phyloP scores from a whole-genome alignment of 2,329 filamentous ascomycete genomes.

The Nannizziopsis barbatae region DNA sequence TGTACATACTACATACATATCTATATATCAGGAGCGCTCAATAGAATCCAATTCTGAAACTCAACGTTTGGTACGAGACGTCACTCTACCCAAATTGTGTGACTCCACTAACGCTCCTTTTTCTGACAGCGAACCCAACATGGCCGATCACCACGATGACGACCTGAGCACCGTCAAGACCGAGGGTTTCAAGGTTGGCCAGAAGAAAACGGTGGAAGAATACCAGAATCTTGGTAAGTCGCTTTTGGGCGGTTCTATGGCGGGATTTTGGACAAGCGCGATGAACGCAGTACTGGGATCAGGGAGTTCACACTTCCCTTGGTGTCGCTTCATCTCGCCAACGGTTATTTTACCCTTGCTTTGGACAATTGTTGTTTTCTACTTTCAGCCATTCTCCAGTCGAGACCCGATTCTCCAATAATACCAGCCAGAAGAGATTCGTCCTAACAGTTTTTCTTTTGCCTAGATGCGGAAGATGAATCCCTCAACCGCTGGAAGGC shows the following conservation, averaged over 20 bases:
- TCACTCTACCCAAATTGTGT: conserved; percentile 1
- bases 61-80: conserved; percentile 6
- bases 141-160: conserved; percentile 61
- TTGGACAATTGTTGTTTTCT: too few species aligned
- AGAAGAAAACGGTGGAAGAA: conserved; percentile 96
- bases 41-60: background rate
- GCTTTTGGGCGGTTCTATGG: background rate
- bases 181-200: conserved; percentile 93
- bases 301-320: background rate
- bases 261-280: background rate
- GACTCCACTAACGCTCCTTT: background rate
- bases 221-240: conserved; percentile 81
- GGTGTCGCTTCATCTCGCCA: too few species aligned
- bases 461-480: conserved; percentile 62
- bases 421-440: conserved; percentile 2
- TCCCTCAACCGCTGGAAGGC: conserved; percentile 96
- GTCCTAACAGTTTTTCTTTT: background rate
- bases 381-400: background rate
- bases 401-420: background rate
- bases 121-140: conserved; percentile 31
- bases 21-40: too few species aligned
- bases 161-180: conserved; percentile 80
- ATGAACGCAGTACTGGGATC: too few species aligned
- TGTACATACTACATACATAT: too few species aligned
- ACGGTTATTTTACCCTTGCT: too few species aligned